Base-by-base conservation (phyloP, 345 rosid species). In the Citrus medica region DNA sequence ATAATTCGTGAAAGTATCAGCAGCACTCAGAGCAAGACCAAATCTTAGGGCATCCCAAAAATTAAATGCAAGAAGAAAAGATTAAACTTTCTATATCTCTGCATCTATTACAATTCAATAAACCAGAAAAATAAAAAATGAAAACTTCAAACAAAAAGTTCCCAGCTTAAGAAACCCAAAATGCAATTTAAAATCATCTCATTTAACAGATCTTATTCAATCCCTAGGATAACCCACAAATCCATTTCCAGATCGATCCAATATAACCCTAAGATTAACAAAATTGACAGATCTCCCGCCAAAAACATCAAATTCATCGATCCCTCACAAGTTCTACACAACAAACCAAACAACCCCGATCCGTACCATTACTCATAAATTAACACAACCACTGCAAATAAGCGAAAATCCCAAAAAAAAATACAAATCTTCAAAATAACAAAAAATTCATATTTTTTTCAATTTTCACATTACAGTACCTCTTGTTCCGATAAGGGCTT, bases 401-500 rank as follows among this genome's bases (percentile, higher is more conserved):
- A 35, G 9, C 9, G 22, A 46, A 78, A 19, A 12, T 30, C 65
- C 14, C 4, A 10, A 10, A 38, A 75, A 28, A 40, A 1, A 19
- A 0, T 0, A 19, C 22, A 32, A 83, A 53, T 5, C 9, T 24
- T 10, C 24, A 74, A 10, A 66, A 62, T 35, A 27, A 28, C 63
- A n/a, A 58, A 6, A 14, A n/a, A 60, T 7, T 55, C 14, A 37
- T 33, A 30, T 0, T 5, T 56, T 60, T 30, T 72, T 56, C n/a
- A 4, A 53, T 17, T 56, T 32, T 33, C 42, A 12, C 22, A 46
- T 6, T 17, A 64, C 22, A 28, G 63, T 70, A 85, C 90, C 86
- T 87, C 88, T 74, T 83, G 87, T 64, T 89, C 90, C 6, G 90
- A 87, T 28, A 89, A 81, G 64, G 92, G 92, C 77, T 84, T 89